Evolutionary conservation across 1,284 basidiomycete species (phyloP).

Genomic region (Athelia psychrophila): DNA sequence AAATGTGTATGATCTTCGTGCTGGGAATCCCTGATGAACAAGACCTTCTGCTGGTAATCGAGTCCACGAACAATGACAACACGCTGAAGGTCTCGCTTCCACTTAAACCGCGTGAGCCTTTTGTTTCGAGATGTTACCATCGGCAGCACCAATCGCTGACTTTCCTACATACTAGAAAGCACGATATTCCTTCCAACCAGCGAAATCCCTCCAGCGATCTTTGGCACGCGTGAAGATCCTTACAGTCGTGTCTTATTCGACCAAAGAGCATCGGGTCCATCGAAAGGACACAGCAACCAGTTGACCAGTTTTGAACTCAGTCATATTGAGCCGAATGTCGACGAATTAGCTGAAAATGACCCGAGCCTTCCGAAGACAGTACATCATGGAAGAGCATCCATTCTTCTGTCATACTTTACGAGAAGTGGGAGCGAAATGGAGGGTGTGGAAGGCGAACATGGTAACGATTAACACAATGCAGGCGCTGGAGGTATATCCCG

Average conservation of each 20-base stretch:
- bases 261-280: background rate
- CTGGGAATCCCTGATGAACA: background rate
- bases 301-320: too few species aligned
- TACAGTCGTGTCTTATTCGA: background rate
- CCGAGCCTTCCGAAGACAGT: too few species aligned
- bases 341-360: too few species aligned
- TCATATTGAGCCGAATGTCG: too few species aligned
- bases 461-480: too few species aligned
- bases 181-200: background rate
- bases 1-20: background rate
- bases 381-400: background rate
- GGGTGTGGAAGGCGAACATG: too few species aligned
- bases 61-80: too few species aligned
- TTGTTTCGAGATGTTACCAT: background rate
- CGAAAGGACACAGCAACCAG: too few species aligned
- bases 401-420: background rate
- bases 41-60: background rate
- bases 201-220: background rate
- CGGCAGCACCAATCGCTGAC: background rate
- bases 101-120: background rate
- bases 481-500: too few species aligned
- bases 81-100: background rate
- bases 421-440: background rate
- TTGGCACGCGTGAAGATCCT: background rate
- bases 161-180: background rate